These are phyloP conservation scores for Inonotus obliquus DNA, from an alignment of 1,284 basidiomycete genomes.

Conservation along the genomic window DNA sequence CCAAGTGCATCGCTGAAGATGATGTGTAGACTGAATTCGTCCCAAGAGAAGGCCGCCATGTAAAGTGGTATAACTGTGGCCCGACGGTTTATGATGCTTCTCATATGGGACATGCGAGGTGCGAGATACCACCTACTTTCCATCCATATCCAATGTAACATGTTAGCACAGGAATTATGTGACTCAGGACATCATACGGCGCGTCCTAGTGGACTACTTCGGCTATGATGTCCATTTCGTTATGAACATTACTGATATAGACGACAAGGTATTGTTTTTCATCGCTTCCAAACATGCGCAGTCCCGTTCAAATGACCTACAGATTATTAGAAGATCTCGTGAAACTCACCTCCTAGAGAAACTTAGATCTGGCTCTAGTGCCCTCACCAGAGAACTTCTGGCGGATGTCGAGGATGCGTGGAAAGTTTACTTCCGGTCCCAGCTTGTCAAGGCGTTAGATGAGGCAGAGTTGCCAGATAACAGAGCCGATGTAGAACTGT, in stretches of 20 bases:
- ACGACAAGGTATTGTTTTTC: constrained; percentile 79
- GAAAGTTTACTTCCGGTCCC: constrained; percentile 57
- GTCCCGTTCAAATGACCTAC: constrained; percentile 20
- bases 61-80: constrained; percentile 99
- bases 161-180: constrained; percentile 81
- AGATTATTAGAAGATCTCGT: constrained; percentile 90
- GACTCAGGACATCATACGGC: constrained; percentile 91
- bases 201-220: constrained; percentile 95
- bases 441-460: constrained; percentile 54
- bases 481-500: constrained; percentile 48
- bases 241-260: constrained; percentile 99
- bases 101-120: constrained; percentile 99
- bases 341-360: constrained; percentile 78
- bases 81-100: constrained; percentile 99
- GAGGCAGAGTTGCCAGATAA: constrained; percentile 40
- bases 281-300: constrained; percentile 14
- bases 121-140: constrained; percentile 20
- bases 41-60: constrained; percentile 73
- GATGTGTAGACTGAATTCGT: constrained; percentile 71
- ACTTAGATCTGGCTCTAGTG: constrained; percentile 52
- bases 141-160: neutral
- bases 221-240: constrained; percentile 98
- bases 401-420: constrained; percentile 60
- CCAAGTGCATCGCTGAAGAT: constrained; percentile 13
- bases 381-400: constrained; percentile 57